A percentile compares a stretch with the other conserved stretches of the same genome.
Evolutionary conservation across 2,329 filamentous ascomycete species (phyloP).

Genomic region (Colletotrichum godetiae): DNA sequence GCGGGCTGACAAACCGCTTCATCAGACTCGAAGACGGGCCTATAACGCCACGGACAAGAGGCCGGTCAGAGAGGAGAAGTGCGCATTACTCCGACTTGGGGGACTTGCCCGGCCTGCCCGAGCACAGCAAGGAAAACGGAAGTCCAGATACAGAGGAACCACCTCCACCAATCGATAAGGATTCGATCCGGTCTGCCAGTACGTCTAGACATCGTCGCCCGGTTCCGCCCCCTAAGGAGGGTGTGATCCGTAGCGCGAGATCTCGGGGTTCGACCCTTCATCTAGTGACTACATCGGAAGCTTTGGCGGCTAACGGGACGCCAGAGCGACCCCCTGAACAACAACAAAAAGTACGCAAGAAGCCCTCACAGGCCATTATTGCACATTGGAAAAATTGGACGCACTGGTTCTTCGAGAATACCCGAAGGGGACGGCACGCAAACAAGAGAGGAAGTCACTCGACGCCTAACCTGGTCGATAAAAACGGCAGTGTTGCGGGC

Average conservation of each 20-base stretch:
- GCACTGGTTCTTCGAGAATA: conserved; percentile 71
- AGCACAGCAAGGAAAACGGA: conserved; percentile 61
- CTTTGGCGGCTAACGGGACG: conserved; percentile 50
- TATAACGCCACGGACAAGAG: conserved; percentile 73
- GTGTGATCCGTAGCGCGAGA: conserved; percentile 72
- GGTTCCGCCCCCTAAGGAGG: conserved; percentile 88
- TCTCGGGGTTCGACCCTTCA: conserved; percentile 88
- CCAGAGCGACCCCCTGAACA: conserved; percentile 44
- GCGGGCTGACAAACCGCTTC: conserved; percentile 60
- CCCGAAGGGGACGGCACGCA: conserved; percentile 60
- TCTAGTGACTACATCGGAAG: conserved; percentile 76
- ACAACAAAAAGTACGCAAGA: conserved; percentile 63
- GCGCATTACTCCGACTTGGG: conserved; percentile 72
- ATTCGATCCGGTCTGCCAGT: conserved; percentile 79
- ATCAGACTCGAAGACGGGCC: conserved; percentile 56
- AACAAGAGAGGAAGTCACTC: conserved; percentile 66
- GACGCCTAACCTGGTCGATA: conserved; percentile 67
- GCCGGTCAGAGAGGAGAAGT: conserved; percentile 81
- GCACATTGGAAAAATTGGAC: conserved; percentile 74
- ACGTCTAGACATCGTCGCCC: conserved; percentile 82
- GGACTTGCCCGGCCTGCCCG: conserved; percentile 82
- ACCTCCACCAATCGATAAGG: conserved; percentile 82
- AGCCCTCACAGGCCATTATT: conserved; percentile 68
- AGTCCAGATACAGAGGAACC: conserved; percentile 59
- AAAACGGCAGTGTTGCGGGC: conserved; percentile 53